Base-by-base conservation (phyloP, 495 filamentous ascomycete species). In the Penicillium paradoxum region DNA sequence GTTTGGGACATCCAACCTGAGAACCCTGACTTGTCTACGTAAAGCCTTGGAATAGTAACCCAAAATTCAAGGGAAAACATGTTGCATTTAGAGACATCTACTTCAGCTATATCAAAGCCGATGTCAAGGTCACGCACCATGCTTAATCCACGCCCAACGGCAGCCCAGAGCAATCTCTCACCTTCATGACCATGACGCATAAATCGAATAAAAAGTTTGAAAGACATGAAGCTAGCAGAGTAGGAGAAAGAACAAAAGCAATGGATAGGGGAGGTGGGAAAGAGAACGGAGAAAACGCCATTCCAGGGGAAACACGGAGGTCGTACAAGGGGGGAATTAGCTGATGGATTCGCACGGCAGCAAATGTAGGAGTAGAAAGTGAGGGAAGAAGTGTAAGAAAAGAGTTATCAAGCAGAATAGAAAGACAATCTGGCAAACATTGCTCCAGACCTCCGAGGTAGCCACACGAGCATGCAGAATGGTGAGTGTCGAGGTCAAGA, bases 71-170 rank as follows among this genome's bases (percentile, higher is more conserved):
- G 24, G 37, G 8, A 32, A 51, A 51, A 45, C 18, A 39, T 60
- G 49, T 57, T 60, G 50, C 57, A 59, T 48, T 60, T 24, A 42
- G 37, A 57, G 27, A 36, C 42, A 56, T 49, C 41, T 57, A 50
- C 50, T 46, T n/a, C 15, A 41, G 34, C 21, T 49, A 53, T 51
- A 45, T 39, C 32, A 27, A 29, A 46, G 40, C 32, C 32, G 36
- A 30, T 27, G 22, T 32, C 22, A 29, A 38, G 18, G 19, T 15
- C 49, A 37, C 32, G 22, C 33, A 13, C 25, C 41, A 51, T 44
- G 40, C 42, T 25, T 17, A 47, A 37, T 40, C 3, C 39, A 51
- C 34, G 44, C 36, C 18, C 22, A 47, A 25, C 34, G 41, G 25
- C 43, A 44, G 39, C 54, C 17, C 34, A 44, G 45, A 37, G 22